Evolutionary conservation across 2,329 filamentous ascomycete species (phyloP), one percentile per base, ranked within the genome.

Genomic region (Mycosphaerelloides madeirae): DNA sequence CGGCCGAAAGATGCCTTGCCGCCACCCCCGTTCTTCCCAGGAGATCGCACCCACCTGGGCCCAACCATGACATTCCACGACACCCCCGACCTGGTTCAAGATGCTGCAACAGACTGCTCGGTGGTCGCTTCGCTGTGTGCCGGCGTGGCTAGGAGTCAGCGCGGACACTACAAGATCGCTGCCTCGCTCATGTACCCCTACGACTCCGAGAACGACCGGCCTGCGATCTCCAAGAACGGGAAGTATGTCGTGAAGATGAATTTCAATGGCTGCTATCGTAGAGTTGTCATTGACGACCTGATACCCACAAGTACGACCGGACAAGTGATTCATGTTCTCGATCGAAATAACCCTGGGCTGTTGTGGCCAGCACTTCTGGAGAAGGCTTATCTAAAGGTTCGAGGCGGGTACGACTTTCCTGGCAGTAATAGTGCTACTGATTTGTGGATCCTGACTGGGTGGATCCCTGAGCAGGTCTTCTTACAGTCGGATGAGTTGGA

Each of bases 351-450:
- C 52, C 84, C 86, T 3, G 74, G 71, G n/a, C 73, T 94, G 12
- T 69, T 97, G 12, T 97, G 91, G 89, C 93, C 93, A 5, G 89
- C 91, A 2, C 74, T 98, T 3, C 72, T 97, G 13, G 93, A 98
- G 64, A 98, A 98, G 63, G 93, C 93, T 0, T 98, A 98, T 57
- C 73, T 98, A 1, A 98, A 97, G 70, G 81, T 97, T 9, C 80
- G 91, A 44, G 93, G 93, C 20, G 93, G 93, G 28, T 98, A 98
- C 64, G 90, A 98, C 61, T 98, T 98, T 54, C 91, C 93, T 0
- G 93, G 93, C 6, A 97, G 93, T 60, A 97, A 97, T 64, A 97
- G 91, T 1, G 90, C 88, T 9, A 97, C 91, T 2, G 93, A 98
- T 66, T 70, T 98, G 3, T 95, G 87, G 80, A 84, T 94, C 1